Percentiles rank a stretch among this genome's conserved stretches.
These are phyloP conservation scores for Neurospora sp. DNA, from an alignment of 2,329 filamentous ascomycete species.

Conservation along the genomic window DNA sequence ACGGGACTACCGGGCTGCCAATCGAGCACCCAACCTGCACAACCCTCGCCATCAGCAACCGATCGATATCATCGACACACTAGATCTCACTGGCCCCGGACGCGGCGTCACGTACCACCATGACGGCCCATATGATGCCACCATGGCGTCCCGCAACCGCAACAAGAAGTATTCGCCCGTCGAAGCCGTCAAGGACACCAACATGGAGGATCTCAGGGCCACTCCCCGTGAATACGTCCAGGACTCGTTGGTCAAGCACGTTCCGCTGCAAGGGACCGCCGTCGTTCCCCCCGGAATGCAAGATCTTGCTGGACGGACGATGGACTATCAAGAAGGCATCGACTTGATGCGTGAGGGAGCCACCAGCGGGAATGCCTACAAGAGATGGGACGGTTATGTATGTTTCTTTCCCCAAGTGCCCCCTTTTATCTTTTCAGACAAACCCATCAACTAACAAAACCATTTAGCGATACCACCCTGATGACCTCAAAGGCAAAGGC, in stretches of 20 bases:
- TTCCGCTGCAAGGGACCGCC: slow-evolving; percentile 73
- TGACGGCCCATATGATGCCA: slow-evolving; percentile 81
- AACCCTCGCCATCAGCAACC: slow-evolving; percentile 56
- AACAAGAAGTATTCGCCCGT: slow-evolving; percentile 56
- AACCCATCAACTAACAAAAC: slow-evolving; percentile 1
- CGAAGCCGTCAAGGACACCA: slow-evolving; percentile 63
- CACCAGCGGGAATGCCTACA: slow-evolving; percentile 63
- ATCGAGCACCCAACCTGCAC: slow-evolving; percentile 55
- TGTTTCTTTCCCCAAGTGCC: slow-evolving; percentile 25
- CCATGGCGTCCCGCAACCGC: slow-evolving; percentile 62
- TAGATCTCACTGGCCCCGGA: slow-evolving; percentile 51
- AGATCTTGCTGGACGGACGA: slow-evolving; percentile 58
- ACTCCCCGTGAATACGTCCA: slow-evolving; percentile 69
- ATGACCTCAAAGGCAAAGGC: slow-evolving; percentile 75
- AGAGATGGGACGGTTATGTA: slow-evolving; percentile 64
- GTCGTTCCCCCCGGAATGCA: slow-evolving; percentile 61
- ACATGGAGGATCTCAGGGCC: slow-evolving; percentile 66
- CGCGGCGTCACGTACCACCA: slow-evolving; percentile 67
- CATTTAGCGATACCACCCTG: slow-evolving; percentile 54
- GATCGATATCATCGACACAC: slow-evolving; percentile 69
- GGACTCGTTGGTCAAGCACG: slow-evolving; percentile 62
- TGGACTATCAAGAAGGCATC: slow-evolving; percentile 76
- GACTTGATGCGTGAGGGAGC: slow-evolving; percentile 72
- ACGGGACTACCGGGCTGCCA: slow-evolving; percentile 52
- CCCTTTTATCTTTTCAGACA: neutral